Conservation (phyloP, 148 eudicot genomes). For the Chenopodium album region DNA sequence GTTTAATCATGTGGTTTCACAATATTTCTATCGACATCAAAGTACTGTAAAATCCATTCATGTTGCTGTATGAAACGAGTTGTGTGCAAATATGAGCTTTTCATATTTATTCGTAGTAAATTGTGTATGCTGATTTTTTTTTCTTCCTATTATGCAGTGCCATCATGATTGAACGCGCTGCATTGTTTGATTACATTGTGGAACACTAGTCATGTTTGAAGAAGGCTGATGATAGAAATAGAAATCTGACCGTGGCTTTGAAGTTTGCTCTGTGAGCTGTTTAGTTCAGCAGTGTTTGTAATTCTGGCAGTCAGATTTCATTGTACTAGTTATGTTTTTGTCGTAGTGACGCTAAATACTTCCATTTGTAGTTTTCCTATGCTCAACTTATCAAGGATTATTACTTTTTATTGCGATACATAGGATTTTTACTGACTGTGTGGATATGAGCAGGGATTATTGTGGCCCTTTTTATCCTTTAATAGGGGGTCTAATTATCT, state of each 20-base stretch:
- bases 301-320: not conserved
- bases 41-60: too few species aligned
- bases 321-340: slow-evolving; percentile 8
- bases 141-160: slow-evolving; percentile 36
- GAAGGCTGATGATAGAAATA: not conserved
- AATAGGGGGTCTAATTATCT: too few species aligned
- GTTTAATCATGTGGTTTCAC: too few species aligned
- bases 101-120: too few species aligned
- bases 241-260: not conserved
- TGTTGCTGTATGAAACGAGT: too few species aligned
- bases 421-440: not conserved
- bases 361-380: not conserved
- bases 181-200: not conserved
- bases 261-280: slow-evolving; percentile 5
- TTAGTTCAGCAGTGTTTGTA: not conserved
- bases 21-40: too few species aligned
- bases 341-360: not conserved
- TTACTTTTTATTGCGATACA: not conserved
- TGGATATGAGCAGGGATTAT: not conserved
- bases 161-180: slow-evolving; percentile 20
- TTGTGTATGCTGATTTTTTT: not conserved
- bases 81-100: too few species aligned
- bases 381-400: not conserved
- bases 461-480: not conserved
- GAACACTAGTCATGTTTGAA: not conserved